A percentile compares a stretch with the other conserved stretches of the same genome.
Conservation (phyloP, 2,329 filamentous ascomycete species). For the Diaporthe sp. region DNA sequence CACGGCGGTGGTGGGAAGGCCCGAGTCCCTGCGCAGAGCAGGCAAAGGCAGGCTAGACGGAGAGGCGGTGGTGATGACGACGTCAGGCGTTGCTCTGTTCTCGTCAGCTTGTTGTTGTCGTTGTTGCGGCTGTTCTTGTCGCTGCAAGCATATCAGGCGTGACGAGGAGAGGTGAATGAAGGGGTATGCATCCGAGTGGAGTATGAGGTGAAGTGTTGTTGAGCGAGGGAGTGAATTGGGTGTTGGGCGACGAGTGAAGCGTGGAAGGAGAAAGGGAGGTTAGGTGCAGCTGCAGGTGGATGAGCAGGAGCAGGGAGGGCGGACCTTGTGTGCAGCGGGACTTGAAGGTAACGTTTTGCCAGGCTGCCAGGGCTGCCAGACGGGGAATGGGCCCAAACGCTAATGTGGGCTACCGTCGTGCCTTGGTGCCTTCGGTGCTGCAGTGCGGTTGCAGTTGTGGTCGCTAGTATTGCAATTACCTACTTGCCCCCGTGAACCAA, state of each 20-base stretch:
- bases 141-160: background rate
- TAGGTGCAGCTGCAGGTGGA: background rate
- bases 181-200: slow-evolving; percentile 8
- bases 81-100: background rate
- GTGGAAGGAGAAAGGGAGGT: background rate
- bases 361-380: slow-evolving; percentile 4
- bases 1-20: slow-evolving; percentile 15
- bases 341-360: slow-evolving; percentile 30
- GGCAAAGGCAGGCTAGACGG: background rate
- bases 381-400: slow-evolving; percentile 20
- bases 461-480: background rate
- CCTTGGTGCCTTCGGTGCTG: background rate
- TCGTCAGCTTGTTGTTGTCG: slow-evolving; percentile 8
- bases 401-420: slow-evolving; percentile 9
- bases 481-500: background rate
- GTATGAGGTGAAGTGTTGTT: background rate
- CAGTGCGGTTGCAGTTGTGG: background rate
- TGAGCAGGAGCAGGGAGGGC: background rate
- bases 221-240: background rate
- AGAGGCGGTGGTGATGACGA: background rate
- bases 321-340: slow-evolving; percentile 23
- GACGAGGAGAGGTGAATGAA: background rate
- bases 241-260: slow-evolving; percentile 20
- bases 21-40: slow-evolving; percentile 1
- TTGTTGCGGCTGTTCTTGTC: background rate